These are phyloP conservation scores for Coemansia sp. DNA, from an alignment of 192 early-diverging fungal species.

Conservation along the genomic window DNA sequence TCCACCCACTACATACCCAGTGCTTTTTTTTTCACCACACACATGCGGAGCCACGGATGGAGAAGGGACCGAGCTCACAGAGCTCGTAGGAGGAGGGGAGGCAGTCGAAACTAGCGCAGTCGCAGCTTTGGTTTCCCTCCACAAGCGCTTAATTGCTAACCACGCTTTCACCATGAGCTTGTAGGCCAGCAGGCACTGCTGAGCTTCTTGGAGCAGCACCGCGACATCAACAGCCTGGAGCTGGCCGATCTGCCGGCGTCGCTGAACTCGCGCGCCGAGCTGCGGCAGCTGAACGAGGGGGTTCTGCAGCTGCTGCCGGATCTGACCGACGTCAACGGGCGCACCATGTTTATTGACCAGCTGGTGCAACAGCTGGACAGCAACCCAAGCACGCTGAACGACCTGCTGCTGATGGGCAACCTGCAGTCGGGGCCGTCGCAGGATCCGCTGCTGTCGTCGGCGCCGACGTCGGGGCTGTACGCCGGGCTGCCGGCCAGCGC, in stretches of 20 bases:
- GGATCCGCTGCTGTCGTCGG: conserved; percentile 43
- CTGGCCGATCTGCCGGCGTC: conserved; percentile 38
- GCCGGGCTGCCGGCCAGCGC: conserved; percentile 2
- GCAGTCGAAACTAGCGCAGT: background rate
- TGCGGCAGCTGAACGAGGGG: conserved; percentile 48
- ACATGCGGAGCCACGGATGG: background rate
- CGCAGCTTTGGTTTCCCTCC: background rate
- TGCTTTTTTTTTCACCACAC: background rate
- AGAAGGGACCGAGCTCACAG: too few species aligned
- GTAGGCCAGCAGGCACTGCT: conserved; percentile 36
- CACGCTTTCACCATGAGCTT: background rate
- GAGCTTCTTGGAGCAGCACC: conserved; percentile 39
- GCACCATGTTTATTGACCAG: conserved; percentile 40
- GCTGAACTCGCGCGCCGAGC: conserved; percentile 34
- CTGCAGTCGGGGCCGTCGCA: conserved; percentile 21
- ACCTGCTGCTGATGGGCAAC: conserved; percentile 32
- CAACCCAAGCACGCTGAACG: conserved; percentile 32
- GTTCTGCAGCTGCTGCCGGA: conserved; percentile 46
- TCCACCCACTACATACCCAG: background rate
- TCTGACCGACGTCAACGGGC: conserved; percentile 39
- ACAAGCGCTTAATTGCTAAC: background rate
- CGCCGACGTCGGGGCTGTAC: conserved; percentile 21
- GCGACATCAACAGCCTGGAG: conserved; percentile 35
- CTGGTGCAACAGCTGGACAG: conserved; percentile 49
- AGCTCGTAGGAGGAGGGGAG: too few species aligned